These are phyloP conservation scores for Melanomma pulvis-pyrius DNA, from an alignment of 495 filamentous ascomycete genomes.

Conservation along the genomic window DNA sequence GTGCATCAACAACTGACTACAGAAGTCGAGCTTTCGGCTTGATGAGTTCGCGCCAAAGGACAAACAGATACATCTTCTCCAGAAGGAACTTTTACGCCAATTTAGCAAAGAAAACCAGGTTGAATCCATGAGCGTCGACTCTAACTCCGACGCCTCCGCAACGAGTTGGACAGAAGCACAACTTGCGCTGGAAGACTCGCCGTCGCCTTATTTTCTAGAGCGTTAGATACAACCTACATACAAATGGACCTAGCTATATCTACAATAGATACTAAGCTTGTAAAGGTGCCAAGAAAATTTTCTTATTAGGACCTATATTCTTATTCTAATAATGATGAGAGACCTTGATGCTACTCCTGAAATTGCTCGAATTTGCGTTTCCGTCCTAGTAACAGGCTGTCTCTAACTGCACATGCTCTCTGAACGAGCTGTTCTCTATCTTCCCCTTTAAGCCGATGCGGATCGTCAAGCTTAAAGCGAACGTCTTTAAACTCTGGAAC, in stretches of 20 bases:
- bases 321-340: conserved; percentile 1
- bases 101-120: conserved; percentile 19
- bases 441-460: conserved; percentile 4
- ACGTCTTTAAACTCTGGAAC: conserved; percentile 14
- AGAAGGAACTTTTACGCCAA: conserved; percentile 19
- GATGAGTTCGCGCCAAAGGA: conserved; percentile 18
- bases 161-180: conserved; percentile 13
- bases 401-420: conserved; percentile 15
- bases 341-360: conserved; percentile 5
- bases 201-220: conserved; percentile 14
- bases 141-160: conserved; percentile 6
- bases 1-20: conserved; percentile 14
- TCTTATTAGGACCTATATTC: conserved; percentile 12
- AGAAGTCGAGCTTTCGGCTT: conserved; percentile 14
- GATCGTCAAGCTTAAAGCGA: conserved; percentile 8
- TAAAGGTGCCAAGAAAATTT: conserved; percentile 13
- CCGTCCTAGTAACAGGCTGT: conserved; percentile 4
- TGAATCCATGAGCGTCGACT: conserved; percentile 15
- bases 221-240: conserved; percentile 18
- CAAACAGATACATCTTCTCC: conserved; percentile 19
- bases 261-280: conserved; percentile 12
- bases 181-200: conserved; percentile 16
- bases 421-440: conserved; percentile 1
- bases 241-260: conserved; percentile 13
- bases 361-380: conserved; percentile 13